Percentiles rank a stretch among this genome's conserved stretches.
Conservation (phyloP, 441 rosid genomes). For the Syzygium malaccense region DNA sequence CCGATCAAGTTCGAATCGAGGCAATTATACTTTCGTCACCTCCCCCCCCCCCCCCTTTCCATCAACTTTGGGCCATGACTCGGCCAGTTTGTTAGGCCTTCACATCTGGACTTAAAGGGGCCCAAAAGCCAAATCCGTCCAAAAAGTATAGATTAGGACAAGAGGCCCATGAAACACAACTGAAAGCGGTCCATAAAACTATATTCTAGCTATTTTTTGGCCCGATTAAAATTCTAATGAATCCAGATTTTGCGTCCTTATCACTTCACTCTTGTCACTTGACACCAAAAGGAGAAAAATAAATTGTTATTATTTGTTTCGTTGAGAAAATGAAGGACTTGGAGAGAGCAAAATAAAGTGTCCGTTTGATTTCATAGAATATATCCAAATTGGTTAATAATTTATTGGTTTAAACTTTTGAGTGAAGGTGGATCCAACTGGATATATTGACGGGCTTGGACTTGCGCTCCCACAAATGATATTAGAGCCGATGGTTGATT, state of each 20-base stretch:
- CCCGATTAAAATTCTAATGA: neutral
- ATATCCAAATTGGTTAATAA: no score
- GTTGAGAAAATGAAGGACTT: neutral
- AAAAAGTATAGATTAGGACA: neutral
- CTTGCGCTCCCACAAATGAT: no score
- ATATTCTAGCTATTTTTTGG: neutral
- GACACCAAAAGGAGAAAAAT: neutral
- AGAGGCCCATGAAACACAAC: neutral
- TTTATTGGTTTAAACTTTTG: no score
- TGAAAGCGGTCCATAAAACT: neutral
- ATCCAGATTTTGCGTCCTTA: neutral
- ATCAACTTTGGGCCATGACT: neutral
- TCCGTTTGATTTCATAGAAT: no score
- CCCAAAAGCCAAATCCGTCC: neutral
- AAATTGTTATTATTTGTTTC: neutral
- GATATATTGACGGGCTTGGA: no score
- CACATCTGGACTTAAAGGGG: neutral
- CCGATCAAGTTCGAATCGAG: neutral
- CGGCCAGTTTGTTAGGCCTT: neutral
- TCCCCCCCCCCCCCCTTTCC: neutral
- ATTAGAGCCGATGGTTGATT: no score
- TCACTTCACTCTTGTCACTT: neutral
- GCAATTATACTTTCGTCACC: neutral
- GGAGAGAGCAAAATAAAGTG: neutral
- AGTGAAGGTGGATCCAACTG: no score